phyloP scores from a whole-genome alignment of 805 yeast genomes.

The Wickerhamomyces bovis region DNA sequence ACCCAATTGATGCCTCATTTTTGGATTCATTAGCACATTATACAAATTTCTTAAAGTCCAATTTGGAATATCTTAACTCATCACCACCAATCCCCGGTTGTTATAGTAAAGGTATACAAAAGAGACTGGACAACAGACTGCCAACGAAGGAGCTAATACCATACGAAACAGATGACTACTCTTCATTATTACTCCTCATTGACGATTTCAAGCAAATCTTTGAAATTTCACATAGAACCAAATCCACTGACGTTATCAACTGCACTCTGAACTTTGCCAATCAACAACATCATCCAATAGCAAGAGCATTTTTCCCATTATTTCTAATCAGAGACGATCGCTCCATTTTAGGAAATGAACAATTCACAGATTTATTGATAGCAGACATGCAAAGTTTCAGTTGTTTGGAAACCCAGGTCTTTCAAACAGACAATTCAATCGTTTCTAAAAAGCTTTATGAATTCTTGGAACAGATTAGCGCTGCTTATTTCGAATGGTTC shows the following conservation, averaged over 20 bases:
- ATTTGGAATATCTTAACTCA: slow-evolving; percentile 16
- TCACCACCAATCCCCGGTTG: slow-evolving; percentile 29
- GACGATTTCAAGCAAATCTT: slow-evolving; percentile 34
- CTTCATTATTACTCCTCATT: slow-evolving; percentile 26
- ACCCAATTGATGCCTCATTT: slow-evolving; percentile 10
- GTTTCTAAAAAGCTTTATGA: slow-evolving; percentile 22
- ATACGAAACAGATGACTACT: slow-evolving; percentile 27
- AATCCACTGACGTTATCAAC: slow-evolving; percentile 26
- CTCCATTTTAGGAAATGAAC: slow-evolving; percentile 46
- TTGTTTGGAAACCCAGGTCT: slow-evolving; percentile 30
- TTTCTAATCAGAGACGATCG: slow-evolving; percentile 58
- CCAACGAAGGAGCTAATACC: slow-evolving; percentile 33
- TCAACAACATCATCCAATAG: slow-evolving; percentile 35
- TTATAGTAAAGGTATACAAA: slow-evolving; percentile 43
- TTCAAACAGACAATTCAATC: slow-evolving; percentile 22
- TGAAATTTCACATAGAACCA: slow-evolving; percentile 24
- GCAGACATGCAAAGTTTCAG: slow-evolving; percentile 40
- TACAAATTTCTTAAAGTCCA: slow-evolving; percentile 7
- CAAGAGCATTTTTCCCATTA: slow-evolving; percentile 58
- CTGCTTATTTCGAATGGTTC: slow-evolving; percentile 38
- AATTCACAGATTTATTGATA: slow-evolving; percentile 31
- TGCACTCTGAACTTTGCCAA: slow-evolving; percentile 31
- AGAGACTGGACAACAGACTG: slow-evolving; percentile 39
- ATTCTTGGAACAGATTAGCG: slow-evolving; percentile 41
- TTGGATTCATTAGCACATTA: slow-evolving; percentile 8